phyloP scores from a whole-genome alignment of 352 stramenopile genomes.

The Phytophthora pini region DNA sequence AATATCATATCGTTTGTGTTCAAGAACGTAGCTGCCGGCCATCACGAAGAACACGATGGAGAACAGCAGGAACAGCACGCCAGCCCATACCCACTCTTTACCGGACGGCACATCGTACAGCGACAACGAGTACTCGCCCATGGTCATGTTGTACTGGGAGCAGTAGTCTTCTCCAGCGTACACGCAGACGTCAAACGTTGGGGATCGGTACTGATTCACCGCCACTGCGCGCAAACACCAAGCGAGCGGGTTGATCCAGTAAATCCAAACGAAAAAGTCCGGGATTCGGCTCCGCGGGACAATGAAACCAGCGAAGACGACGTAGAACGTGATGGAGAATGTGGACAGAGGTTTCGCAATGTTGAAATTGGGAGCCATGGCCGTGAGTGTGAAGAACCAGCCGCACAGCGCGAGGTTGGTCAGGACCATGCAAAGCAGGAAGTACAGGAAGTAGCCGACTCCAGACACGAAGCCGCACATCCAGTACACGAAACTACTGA shows the following conservation, averaged over 20 bases:
- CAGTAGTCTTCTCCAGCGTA: conserved; percentile 36
- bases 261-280: conserved; percentile 55
- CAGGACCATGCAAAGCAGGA: conserved; percentile 29
- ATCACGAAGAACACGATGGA: background rate
- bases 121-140: conserved; percentile 36
- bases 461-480: conserved; percentile 68
- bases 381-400: conserved; percentile 39
- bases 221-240: conserved; percentile 46
- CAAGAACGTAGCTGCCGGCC: conserved; percentile 16
- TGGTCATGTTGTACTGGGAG: conserved; percentile 31
- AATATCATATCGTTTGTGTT: conserved; percentile 35
- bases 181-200: conserved; percentile 30
- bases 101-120: conserved; percentile 35
- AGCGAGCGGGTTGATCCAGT: conserved; percentile 61
- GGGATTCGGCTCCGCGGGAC: conserved; percentile 28
- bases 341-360: conserved; percentile 41
- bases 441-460: background rate
- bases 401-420: conserved; percentile 23
- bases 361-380: conserved; percentile 32
- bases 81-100: conserved; percentile 36
- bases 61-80: background rate
- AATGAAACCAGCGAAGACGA: conserved; percentile 38
- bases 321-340: conserved; percentile 28
- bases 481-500: conserved; percentile 67
- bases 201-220: conserved; percentile 44